Percentiles rank a stretch among this genome's conserved stretches.
phyloP scores from a whole-genome alignment of 2,329 filamentous ascomycete genomes.

The Colletotrichum siamense region DNA sequence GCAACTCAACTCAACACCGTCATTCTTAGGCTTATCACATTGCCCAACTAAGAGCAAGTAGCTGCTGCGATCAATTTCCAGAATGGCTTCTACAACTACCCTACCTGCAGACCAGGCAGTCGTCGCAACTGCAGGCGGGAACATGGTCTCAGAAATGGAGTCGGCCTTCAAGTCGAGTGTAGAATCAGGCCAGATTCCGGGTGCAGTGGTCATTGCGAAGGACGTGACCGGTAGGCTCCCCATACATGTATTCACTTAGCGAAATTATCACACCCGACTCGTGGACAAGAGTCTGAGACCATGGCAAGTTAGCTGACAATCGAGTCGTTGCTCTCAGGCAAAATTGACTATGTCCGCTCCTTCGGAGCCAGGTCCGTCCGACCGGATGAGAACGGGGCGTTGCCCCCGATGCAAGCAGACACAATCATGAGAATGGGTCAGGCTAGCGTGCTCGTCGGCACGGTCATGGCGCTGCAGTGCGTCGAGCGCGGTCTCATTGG shows the following conservation, averaged over 20 bases:
- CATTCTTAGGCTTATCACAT: not conserved
- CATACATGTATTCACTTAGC: not conserved
- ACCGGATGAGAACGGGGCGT: constrained; percentile 27
- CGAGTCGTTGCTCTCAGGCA: not conserved
- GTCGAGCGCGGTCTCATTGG: constrained; percentile 56
- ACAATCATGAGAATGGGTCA: constrained; percentile 40
- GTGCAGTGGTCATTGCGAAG: not conserved
- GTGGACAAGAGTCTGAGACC: not conserved
- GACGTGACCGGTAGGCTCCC: not conserved
- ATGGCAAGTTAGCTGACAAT: not conserved
- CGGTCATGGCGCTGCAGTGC: constrained; percentile 56
- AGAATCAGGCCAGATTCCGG: not conserved
- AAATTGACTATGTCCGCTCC: constrained; percentile 1
- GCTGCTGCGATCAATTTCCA: not conserved
- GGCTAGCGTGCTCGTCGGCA: constrained; percentile 50
- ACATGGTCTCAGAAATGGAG: not conserved
- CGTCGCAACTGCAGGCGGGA: not conserved
- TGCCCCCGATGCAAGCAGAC: constrained; percentile 34
- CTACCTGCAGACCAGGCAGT: not conserved
- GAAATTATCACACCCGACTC: not conserved
- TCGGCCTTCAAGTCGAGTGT: not conserved
- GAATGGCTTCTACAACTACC: not conserved
- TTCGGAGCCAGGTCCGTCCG: not conserved
- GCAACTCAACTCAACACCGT: not conserved
- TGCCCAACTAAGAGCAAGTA: not conserved